Evolutionary conservation across 1,139 yeast genomes (phyloP).

Genomic region (Suzukiozyma palmioleophila): DNA sequence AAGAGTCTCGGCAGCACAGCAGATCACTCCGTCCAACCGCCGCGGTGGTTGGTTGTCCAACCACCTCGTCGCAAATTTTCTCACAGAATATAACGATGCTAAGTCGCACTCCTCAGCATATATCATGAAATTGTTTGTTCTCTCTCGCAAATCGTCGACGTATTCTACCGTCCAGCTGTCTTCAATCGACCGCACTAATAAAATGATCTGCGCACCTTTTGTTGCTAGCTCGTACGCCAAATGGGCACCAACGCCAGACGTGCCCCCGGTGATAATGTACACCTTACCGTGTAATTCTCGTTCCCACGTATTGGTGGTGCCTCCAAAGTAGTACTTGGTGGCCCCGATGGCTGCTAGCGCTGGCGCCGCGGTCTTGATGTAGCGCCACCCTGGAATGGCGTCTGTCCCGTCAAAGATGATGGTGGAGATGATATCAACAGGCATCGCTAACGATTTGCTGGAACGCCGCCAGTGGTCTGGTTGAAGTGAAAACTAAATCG

Average conservation of each 20-base stretch:
- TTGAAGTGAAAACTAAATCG: too few species aligned
- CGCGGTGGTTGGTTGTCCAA: conserved; percentile 88
- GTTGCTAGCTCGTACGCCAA: conserved; percentile 69
- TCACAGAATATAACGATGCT: conserved; percentile 65
- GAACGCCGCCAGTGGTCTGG: too few species aligned
- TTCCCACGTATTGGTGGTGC: conserved; percentile 82
- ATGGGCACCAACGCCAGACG: conserved; percentile 83
- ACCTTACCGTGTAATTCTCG: conserved; percentile 90
- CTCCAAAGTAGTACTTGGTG: conserved; percentile 70
- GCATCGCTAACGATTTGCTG: conserved; percentile 48
- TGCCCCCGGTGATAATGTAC: conserved; percentile 73
- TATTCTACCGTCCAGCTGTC: conserved; percentile 81
- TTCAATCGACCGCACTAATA: conserved; percentile 59
- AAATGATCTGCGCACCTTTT: conserved; percentile 81
- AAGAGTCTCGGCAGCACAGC: conserved; percentile 79
- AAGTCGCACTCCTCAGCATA: conserved; percentile 89
- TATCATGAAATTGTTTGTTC: conserved; percentile 65
- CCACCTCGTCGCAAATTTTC: conserved; percentile 94
- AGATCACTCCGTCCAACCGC: conserved; percentile 79
- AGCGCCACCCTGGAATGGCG: conserved; percentile 61
- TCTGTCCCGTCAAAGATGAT: conserved; percentile 68
- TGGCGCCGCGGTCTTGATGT: conserved; percentile 43
- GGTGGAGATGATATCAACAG: conserved; percentile 69
- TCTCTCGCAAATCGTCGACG: conserved; percentile 69
- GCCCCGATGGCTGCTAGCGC: conserved; percentile 31